Base-by-base conservation (phyloP, 129 eudicot genomes). In the Cynara cardunculus region DNA sequence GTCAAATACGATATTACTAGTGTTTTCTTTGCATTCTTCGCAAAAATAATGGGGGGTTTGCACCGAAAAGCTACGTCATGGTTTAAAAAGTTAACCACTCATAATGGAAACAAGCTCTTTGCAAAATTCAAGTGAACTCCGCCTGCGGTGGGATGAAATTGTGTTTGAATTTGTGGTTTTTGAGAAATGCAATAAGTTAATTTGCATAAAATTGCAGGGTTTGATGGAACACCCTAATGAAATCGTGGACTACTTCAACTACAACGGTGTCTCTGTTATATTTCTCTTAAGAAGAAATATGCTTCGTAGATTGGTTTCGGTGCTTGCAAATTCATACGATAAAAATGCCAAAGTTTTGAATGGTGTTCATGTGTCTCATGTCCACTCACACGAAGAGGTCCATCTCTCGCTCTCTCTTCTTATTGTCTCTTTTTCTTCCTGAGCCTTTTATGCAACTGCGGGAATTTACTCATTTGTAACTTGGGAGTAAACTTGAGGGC, bases 341-440 rank as follows among this genome's bases (percentile, higher is more conserved):
- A 85, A 88, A 79, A 69, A 86, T 79, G 98, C 98, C 35, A 91
- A 87, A 80, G 72, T 87, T 69, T 73, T 93, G 71, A 89, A 93
- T 30, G 98, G 98, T 12, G 81, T 90, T 28, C 98, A 93, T 80
- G 90, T 89, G 87, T 86, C 98, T 76, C 98, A 93, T 53, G 92
- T 89, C 30, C 96, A 93, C 87, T 90, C 96, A 30, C 87, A 69
- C 18, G 90, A 86, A 77, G 98, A 93, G 98, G 98, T 93, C 73
- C 35, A 66, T 53, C 25, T 26, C 78, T 73, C 69, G 3, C 69
- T 25, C 49, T 56, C 68, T 26, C 34, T 2, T 26, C 6, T 32
- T 34, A 1, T 24, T 39, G 25, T 4, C 14, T 81, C 21, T 19
- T 0, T 34, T 7, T 32, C 67, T 22, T 61, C 32, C 21, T 0